Percentiles rank a stretch among this genome's conserved stretches.
Evolutionary conservation across 106 monocot species (phyloP).

Genomic region (Allium fistulosum): DNA sequence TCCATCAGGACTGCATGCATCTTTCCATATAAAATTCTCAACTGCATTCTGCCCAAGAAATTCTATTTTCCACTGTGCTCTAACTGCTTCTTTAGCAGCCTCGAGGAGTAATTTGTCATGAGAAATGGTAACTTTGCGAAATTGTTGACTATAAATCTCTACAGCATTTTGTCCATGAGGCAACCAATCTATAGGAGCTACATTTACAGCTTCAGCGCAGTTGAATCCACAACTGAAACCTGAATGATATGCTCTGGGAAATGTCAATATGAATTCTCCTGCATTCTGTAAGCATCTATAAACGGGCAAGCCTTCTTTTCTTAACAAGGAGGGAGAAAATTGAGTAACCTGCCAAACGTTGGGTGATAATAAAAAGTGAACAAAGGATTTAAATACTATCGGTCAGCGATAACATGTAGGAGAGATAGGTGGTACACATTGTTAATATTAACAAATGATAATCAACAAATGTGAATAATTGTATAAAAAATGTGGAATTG

Average conservation of each 20-base stretch:
- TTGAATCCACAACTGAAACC: conserved; percentile 92
- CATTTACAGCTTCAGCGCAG: conserved; percentile 85
- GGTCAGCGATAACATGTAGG: too few relatives aligned
- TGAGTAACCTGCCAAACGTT: conserved; percentile 59
- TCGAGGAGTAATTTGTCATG: conserved; percentile 80
- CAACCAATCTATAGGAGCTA: conserved; percentile 92
- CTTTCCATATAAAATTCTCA: conserved; percentile 61
- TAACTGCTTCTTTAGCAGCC: conserved; percentile 81
- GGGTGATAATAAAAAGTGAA: background rate
- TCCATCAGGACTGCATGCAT: conserved; percentile 37
- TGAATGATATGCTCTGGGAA: conserved; percentile 81
- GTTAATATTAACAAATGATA: too few relatives aligned
- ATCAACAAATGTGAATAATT: background rate
- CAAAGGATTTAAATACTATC: background rate
- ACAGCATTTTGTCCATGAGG: conserved; percentile 86
- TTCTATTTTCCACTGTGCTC: conserved; percentile 63
- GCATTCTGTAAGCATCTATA: conserved; percentile 64
- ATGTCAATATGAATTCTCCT: conserved; percentile 91
- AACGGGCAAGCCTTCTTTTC: conserved; percentile 66
- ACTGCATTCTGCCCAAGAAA: conserved; percentile 35
- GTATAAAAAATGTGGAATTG: background rate
- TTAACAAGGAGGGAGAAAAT: conserved; percentile 75
- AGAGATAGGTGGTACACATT: too few relatives aligned
- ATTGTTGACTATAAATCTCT: conserved; percentile 68
- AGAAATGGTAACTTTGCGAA: conserved; percentile 61